phyloP scores from a whole-genome alignment of 108 stramenopile species.

The Fistulifera solaris region DNA sequence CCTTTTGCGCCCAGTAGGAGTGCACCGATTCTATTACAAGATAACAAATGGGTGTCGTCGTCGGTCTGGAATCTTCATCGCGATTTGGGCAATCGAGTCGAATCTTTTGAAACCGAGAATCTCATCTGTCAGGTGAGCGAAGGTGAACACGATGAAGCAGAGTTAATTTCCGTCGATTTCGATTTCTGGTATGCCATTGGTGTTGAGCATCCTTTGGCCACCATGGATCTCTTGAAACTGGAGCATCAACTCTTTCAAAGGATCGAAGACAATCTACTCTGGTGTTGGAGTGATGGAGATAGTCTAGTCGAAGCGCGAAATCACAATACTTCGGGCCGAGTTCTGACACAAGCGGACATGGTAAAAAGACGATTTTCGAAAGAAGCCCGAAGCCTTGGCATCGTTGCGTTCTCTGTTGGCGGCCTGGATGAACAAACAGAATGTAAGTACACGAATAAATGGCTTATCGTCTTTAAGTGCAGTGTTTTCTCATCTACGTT shows the following conservation, averaged over 20 bases:
- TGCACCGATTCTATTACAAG: too few species aligned
- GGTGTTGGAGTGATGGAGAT: background rate
- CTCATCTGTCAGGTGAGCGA: background rate
- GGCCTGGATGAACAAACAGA: background rate
- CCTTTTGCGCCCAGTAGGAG: too few species aligned
- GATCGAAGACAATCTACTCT: background rate
- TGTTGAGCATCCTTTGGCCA: background rate
- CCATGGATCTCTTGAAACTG: background rate
- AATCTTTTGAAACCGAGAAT: background rate
- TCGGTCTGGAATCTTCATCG: too few species aligned
- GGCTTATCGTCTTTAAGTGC: background rate
- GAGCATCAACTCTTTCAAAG: background rate
- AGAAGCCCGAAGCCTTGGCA: background rate
- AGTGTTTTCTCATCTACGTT: background rate
- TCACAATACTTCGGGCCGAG: background rate
- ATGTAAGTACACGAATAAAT: background rate
- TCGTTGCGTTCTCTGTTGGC: slow-evolving; percentile 1
- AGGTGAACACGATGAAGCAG: background rate
- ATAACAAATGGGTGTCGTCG: too few species aligned
- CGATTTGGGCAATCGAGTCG: background rate
- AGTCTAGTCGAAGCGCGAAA: background rate
- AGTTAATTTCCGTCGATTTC: background rate
- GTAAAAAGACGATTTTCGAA: background rate
- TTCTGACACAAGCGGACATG: background rate
- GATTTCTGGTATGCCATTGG: slow-evolving; percentile 1